Evolutionary conservation across 495 filamentous ascomycete genomes (phyloP), one percentile per base, ranked within the genome.

Genomic region (Aspergillus baeticus): DNA sequence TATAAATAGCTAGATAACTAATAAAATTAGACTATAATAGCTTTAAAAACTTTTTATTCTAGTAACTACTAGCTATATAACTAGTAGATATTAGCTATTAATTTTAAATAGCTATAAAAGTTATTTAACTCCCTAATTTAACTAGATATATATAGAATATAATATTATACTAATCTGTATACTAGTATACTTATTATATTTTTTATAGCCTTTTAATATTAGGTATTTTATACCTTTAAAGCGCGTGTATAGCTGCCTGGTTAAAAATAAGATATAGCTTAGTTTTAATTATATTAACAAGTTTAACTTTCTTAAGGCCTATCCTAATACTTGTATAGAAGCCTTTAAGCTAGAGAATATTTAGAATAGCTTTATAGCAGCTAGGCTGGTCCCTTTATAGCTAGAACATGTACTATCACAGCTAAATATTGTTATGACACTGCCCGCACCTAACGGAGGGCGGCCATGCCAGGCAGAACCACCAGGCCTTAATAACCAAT

Each of bases 81-180:
- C 18, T 20, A 42, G 46, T 2, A 10, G 31, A 10, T 36, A 35
- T 36, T 7, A 20, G 26, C 33, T 39, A 39, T 21, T 52, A 10
- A 22, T 55, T 38, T 31, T 55, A 17, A 31, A 74, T 39, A 54
- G 62, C 10, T 57, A 70, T 59, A 57, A 42, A 20, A 63, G 60
- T 43, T 51, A 72, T 56, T 31, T 65, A 22, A 63, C 60, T 1
- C 57, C 53, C 49, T 50, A 63, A 57, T 68, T 67, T 20, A 42
- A 63, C 17, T 20, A 68, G 23, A 58, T 62, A 21, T 62, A 51
- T 29, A 26, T 35, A 10, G 37, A 61, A 10, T 39, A 65, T 29
- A 56, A 69, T 50, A 63, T 69, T 48, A 54, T 63, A 15, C 36
- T 57, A 6, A 47, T 69, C 13, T 69, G 60, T 21, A 63, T 71